Conservation (phyloP, 2,329 filamentous ascomycete genomes). For the Colletotrichum costaricense region DNA sequence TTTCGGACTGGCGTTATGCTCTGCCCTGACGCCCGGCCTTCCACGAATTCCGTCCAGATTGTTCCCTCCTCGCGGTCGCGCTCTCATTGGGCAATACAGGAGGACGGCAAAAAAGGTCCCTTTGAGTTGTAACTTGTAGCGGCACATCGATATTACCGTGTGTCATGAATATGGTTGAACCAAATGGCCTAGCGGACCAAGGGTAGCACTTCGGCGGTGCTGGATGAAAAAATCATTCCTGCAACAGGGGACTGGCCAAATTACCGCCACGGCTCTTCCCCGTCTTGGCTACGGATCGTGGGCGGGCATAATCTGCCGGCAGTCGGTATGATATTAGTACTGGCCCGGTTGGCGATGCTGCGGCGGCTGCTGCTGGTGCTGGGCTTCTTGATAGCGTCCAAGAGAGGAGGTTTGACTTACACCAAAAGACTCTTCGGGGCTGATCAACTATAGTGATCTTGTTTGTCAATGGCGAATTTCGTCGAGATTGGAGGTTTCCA, state of each 20-base stretch:
- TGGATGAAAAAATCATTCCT: not conserved
- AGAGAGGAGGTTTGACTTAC: not conserved
- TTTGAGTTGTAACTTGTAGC: conserved; percentile 1
- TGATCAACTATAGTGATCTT: not conserved
- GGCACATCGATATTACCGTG: conserved; percentile 4
- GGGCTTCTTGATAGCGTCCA: not conserved
- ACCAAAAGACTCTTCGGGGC: not conserved
- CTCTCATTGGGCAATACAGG: not conserved
- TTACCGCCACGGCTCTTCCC: not conserved
- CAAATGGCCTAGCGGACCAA: not conserved
- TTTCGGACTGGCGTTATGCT: conserved; percentile 9
- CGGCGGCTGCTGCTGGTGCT: not conserved
- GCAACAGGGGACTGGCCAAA: not conserved
- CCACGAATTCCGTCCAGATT: not conserved
- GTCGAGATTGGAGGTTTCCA: not conserved
- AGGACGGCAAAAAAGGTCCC: conserved; percentile 7
- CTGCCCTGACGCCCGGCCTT: not conserved
- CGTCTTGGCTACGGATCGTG: conserved; percentile 23
- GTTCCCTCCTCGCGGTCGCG: not conserved
- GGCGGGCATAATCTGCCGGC: not conserved
- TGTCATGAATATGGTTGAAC: conserved; percentile 20
- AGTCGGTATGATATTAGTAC: not conserved
- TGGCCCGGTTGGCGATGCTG: not conserved
- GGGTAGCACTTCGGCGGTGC: not conserved
- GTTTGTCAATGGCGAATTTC: not conserved